Evolutionary conservation across 2,329 filamentous ascomycete genomes (phyloP).

Genomic region (Fusarium equiseti): DNA sequence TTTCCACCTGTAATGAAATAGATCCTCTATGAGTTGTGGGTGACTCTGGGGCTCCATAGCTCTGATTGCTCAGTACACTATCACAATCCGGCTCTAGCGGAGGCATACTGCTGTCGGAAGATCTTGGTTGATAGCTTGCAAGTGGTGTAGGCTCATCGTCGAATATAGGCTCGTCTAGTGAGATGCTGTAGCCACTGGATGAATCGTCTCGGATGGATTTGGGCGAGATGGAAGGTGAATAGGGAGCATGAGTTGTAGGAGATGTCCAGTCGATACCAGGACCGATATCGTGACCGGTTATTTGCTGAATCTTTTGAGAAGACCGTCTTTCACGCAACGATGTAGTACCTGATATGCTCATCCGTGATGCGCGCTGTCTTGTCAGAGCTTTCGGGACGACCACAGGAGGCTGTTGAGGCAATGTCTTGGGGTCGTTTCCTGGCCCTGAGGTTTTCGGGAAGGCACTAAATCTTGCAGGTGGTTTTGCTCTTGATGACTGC

Average conservation of each 20-base stretch:
- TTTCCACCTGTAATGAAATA: conserved; percentile 29
- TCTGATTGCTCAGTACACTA: conserved; percentile 41
- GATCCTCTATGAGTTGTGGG: conserved; percentile 28
- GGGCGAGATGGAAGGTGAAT: conserved; percentile 39
- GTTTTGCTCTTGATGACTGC: conserved; percentile 18
- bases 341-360: conserved; percentile 35
- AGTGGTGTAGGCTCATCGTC: conserved; percentile 37
- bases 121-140: conserved; percentile 31
- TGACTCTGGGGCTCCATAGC: conserved; percentile 38
- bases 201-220: conserved; percentile 40
- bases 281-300: conserved; percentile 57
- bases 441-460: conserved; percentile 34
- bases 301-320: conserved; percentile 56
- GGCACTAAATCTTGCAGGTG: conserved; percentile 31
- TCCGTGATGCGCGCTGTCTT: conserved; percentile 32
- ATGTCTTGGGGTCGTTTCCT: conserved; percentile 38
- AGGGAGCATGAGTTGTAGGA: conserved; percentile 9
- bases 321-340: conserved; percentile 47
- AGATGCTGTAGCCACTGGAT: conserved; percentile 42
- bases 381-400: conserved; percentile 28
- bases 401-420: conserved; percentile 31
- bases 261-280: conserved; percentile 38
- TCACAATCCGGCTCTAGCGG: conserved; percentile 45
- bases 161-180: conserved; percentile 39
- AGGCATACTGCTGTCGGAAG: conserved; percentile 39